These are phyloP conservation scores for Acanthamoeba castellanii DNA, from an alignment of 208 protist species.

Conservation along the genomic window DNA sequence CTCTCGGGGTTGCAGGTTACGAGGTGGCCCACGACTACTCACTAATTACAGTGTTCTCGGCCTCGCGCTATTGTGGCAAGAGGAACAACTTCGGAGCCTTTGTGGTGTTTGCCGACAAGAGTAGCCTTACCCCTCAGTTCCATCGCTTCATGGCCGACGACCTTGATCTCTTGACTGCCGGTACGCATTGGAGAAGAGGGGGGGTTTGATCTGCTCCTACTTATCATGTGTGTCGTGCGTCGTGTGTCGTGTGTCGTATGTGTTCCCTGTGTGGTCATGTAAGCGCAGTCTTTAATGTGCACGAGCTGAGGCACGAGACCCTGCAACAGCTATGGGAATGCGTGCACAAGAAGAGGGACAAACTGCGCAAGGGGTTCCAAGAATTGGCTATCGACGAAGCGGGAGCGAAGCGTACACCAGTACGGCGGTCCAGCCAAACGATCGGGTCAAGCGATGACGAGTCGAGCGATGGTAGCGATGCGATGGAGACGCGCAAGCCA, in stretches of 20 bases:
- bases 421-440: background rate
- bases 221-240: no score
- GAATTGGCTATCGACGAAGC: background rate
- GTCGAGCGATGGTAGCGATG: background rate
- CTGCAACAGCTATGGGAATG: background rate
- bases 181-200: background rate
- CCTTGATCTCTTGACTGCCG: background rate
- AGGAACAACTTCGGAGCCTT: conserved; percentile 78
- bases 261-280: no score
- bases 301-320: no score
- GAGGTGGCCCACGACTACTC: conserved; percentile 74
- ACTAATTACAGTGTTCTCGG: conserved; percentile 82
- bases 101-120: conserved; percentile 50
- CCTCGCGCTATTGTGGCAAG: conserved; percentile 69
- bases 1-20: conserved; percentile 77
- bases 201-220: no score
- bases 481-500: background rate
- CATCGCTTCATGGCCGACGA: conserved; percentile 5
- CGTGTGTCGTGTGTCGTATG: no score
- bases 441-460: background rate
- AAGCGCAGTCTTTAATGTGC: no score
- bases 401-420: no score
- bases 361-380: background rate
- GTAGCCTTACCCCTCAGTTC: background rate
- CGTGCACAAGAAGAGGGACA: background rate